These are phyloP conservation scores for Neurospora sp. DNA, from an alignment of 495 filamentous ascomycete species.

Conservation along the genomic window DNA sequence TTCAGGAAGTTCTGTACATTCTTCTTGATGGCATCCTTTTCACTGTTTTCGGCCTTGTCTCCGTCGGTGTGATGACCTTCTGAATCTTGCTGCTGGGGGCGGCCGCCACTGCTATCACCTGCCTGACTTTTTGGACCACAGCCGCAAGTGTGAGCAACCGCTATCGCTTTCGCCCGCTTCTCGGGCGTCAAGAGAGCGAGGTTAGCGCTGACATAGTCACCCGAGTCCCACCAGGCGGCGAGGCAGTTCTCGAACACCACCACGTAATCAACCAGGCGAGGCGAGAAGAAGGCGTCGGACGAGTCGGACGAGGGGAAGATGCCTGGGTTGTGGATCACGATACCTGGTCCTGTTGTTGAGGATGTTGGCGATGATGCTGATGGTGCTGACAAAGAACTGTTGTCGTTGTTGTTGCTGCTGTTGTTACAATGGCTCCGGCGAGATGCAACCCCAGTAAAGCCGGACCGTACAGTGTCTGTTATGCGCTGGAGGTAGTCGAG, in stretches of 20 bases:
- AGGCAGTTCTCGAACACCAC: constrained; percentile 20
- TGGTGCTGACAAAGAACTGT: not conserved
- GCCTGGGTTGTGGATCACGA: constrained; percentile 20
- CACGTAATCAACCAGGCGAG: constrained; percentile 14
- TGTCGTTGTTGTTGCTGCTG: not conserved
- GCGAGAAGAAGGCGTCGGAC: constrained; percentile 13
- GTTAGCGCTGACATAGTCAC: constrained; percentile 7
- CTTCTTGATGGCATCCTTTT: not conserved
- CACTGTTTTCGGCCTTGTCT: not conserved
- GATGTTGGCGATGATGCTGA: not conserved
- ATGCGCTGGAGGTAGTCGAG: constrained; percentile 9
- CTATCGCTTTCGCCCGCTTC: constrained; percentile 10
- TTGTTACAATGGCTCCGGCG: not conserved
- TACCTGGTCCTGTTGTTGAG: not conserved
- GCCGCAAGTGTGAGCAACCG: constrained; percentile 9
- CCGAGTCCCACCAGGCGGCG: constrained; percentile 12
- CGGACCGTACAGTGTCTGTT: not conserved
- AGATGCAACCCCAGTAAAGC: not conserved
- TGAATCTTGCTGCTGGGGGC: not conserved
- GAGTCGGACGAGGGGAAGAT: constrained; percentile 10
- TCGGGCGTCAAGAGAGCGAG: constrained; percentile 2
- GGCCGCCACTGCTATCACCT: not conserved
- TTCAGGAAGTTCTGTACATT: constrained; percentile 5
- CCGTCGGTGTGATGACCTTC: not conserved
- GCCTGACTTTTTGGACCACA: not conserved